These are phyloP conservation scores for Eragrostis tef DNA, from an alignment of 202 grass and related monocot genomes.

Conservation along the genomic window DNA sequence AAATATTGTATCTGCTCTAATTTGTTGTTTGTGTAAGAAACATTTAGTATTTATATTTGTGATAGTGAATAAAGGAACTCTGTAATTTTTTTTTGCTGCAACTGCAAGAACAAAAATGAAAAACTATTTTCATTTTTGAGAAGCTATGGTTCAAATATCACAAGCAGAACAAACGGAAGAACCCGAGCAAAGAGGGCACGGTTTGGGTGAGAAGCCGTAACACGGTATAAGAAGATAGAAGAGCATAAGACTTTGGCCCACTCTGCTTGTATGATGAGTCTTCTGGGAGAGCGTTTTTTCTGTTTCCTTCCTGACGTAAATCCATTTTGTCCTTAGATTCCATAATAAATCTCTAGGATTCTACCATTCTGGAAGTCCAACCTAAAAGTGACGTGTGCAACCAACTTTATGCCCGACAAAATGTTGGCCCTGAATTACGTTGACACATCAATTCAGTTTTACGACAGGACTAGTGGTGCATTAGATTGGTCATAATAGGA, in stretches of 20 bases:
- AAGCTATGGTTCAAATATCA: not conserved
- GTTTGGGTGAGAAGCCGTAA: not conserved
- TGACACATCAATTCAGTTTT: not conserved
- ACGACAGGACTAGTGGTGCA: not conserved
- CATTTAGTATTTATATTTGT: constrained; percentile 1
- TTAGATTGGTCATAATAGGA: constrained; percentile 31
- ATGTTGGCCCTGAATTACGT: not conserved
- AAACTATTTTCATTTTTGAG: not conserved
- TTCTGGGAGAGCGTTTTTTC: not conserved
- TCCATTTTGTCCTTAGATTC: not conserved
- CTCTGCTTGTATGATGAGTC: not conserved
- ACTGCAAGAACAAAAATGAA: constrained; percentile 11
- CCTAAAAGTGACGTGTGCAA: not conserved
- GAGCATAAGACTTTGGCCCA: not conserved
- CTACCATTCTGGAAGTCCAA: not conserved
- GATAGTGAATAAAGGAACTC: constrained; percentile 1
- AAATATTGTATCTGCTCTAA: not conserved
- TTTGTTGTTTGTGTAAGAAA: constrained; percentile 8
- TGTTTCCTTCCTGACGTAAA: not conserved
- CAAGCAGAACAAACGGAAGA: not conserved
- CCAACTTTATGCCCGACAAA: not conserved
- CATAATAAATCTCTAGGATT: not conserved
- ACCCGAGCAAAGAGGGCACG: not conserved
- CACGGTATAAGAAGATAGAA: not conserved
- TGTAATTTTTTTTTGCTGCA: not conserved